Evolutionary conservation across 257 asterid species (phyloP), one percentile per base, ranked within the genome.

Genomic region (Striga asiatica): DNA sequence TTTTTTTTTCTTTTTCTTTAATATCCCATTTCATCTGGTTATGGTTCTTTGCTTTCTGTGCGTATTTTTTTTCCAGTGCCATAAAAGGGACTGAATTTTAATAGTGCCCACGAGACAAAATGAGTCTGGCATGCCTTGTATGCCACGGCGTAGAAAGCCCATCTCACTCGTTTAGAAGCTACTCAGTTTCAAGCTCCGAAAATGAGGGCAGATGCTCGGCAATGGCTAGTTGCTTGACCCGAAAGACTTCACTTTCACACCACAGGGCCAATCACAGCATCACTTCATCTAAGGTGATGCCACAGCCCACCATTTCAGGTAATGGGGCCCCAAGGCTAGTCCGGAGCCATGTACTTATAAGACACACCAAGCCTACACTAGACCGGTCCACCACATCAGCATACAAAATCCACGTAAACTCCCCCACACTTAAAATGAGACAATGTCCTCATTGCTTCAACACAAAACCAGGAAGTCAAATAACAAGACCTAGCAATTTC

Each of bases 111-210:
- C 50, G 18, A 7, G 32, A 54, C 61, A 79, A 56, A 20, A 84
- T 87, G 96, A 87, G 89, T 79, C 81, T 81, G 85, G 89, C 93
- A 71, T 88, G 96, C 64, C 83, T 88, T 1, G 94, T 81, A 68
- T 88, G 96, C 88, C 94, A 81, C 51, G 72, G 83, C 27, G 93
- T 84, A 31, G 94, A 88, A 56, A 88, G 96, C 54, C 96, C 96
- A 18, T 79, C 94, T 28, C 94, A 76, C 37, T 88, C 96, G 24
- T 79, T 88, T 71, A 71, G 94, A 74, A 88, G 96, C 58, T 84
- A 79, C 84, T 88, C 96, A 0, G 76, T 81, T 14, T 88, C 96
- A 9, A 88, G 96, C 67, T 78, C 94, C 9, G 93, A 88, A 73
- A 88, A 80, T 5, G 96, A 84, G 24, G 93, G 93, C 41, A 76